Evolutionary conservation across 2,329 filamentous ascomycete species (phyloP), one percentile per base, ranked within the genome.

Genomic region (Gnomoniopsis smithogilvyi): DNA sequence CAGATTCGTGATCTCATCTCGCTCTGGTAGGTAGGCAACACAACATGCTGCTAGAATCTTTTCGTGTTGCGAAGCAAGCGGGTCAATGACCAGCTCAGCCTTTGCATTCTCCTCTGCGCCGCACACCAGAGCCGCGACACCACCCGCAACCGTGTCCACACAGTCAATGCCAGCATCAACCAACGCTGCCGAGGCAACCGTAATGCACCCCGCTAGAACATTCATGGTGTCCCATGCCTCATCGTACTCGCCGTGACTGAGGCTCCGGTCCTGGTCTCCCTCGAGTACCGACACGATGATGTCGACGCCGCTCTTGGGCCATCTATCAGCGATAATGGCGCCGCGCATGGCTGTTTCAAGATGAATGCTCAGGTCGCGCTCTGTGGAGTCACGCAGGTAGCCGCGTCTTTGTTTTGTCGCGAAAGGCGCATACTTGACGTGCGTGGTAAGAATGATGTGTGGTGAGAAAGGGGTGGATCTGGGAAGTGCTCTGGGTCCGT

Each of bases 291-390:
- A 97, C 51, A 99, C 86, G 19, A 96, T 88, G 45, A 99, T 88
- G 71, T 99, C 95, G n/a, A 96, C 88, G 48, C 92, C 93, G 72
- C 92, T 96, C 79, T 99, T 99, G n/a, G 95, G 95, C 91, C 94
- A 99, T 59, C 94, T 82, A 71, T 97, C 93, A 15, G 92, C 92
- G 69, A 98, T 94, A 53, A 98, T 87, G 8, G 92, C 90, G 1
- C 94, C 94, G 36, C 92, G 85, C 53, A 99, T 80, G 26, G 95
- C 93, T 17, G 92, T 94, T 73, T 98, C 93, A 3, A 99, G 79
- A 71, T 98, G 94, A 12, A 93, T 89, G 14, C 91, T 91, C 2
- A 99, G 81, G 70, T 99, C 95, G 53, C 93, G 85, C 76, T 99
- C 95, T 62, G 83, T 88, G 17, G 88, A 81, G 72, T 98, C 94